phyloP scores from a whole-genome alignment of 257 asterid genomes.

The Rubia yunnanensis region DNA sequence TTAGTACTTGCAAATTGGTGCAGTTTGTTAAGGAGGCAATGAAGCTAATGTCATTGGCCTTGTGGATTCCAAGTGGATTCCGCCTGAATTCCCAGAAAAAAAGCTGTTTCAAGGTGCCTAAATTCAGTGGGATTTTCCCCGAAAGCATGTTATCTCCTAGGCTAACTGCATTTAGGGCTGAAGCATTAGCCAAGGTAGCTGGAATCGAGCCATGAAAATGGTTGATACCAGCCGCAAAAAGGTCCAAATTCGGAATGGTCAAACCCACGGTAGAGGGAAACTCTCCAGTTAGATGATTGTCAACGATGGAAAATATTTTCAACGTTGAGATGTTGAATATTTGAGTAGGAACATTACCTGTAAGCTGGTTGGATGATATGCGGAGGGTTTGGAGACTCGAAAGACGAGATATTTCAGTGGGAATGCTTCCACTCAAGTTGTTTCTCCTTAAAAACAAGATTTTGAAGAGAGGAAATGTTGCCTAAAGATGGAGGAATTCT shows the following conservation, averaged over 20 bases:
- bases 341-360: constrained; percentile 10
- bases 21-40: constrained; percentile 28
- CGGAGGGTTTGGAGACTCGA: neutral
- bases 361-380: constrained; percentile 11
- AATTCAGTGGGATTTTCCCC: constrained; percentile 16
- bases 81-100: constrained; percentile 14
- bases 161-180: constrained; percentile 6
- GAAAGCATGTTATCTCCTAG: constrained; percentile 15
- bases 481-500: constrained; percentile 15
- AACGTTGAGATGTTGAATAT: constrained; percentile 15
- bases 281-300: constrained; percentile 10
- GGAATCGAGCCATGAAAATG: constrained; percentile 14
- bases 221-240: constrained; percentile 11
- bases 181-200: constrained; percentile 16
- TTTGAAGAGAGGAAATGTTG: constrained; percentile 14
- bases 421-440: constrained; percentile 12
- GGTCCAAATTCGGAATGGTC: constrained; percentile 5
- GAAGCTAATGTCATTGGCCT: constrained; percentile 19
- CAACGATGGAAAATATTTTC: constrained; percentile 3
- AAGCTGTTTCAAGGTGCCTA: constrained; percentile 14
- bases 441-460: constrained; percentile 9
- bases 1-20: constrained; percentile 15
- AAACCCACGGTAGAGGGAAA: constrained; percentile 10
- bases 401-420: neutral
- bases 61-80: constrained; percentile 23